These are phyloP conservation scores for Coelastrella sp. DNA, from an alignment of 139 green algal genomes.

Conservation along the genomic window DNA sequence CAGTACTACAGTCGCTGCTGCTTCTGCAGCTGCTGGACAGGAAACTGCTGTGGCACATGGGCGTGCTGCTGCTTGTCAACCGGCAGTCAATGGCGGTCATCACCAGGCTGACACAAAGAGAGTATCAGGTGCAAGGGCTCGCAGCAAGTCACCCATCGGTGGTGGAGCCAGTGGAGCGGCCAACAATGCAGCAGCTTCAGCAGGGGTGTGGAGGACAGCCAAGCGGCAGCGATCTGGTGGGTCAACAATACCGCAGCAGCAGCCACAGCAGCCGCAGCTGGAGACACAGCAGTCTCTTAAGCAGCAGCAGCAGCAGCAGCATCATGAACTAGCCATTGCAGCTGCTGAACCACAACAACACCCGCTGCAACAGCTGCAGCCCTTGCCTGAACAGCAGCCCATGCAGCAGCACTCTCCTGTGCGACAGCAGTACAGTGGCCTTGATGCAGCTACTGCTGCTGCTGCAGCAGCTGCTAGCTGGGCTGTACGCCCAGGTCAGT, in stretches of 20 bases:
- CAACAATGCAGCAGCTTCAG: not conserved
- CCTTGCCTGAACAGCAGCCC: not conserved
- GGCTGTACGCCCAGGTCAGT: not conserved
- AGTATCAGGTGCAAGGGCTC: not conserved
- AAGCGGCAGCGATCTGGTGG: conserved; percentile 23
- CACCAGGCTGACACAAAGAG: not conserved
- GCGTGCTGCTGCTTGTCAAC: not conserved
- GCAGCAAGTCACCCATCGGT: not conserved
- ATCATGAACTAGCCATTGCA: not conserved
- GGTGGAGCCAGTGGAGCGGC: not conserved
- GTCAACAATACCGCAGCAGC: not conserved
- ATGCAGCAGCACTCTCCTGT: conserved; percentile 3
- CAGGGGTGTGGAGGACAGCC: not conserved
- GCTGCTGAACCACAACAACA: not conserved
- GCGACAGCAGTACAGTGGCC: not conserved
- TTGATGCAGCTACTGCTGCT: conserved; percentile 1
- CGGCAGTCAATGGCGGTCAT: not conserved
- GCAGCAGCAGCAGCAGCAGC: conserved; percentile 5
- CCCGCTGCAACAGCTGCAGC: not conserved
- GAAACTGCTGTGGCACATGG: not conserved
- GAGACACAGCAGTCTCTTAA: not conserved
- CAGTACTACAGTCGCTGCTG: not conserved
- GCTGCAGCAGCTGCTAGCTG: conserved; percentile 21
- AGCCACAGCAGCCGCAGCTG: not conserved
- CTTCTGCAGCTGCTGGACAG: too few relatives aligned